phyloP scores from a whole-genome alignment of 331 rosid genomes.

The Saraca asoca region DNA sequence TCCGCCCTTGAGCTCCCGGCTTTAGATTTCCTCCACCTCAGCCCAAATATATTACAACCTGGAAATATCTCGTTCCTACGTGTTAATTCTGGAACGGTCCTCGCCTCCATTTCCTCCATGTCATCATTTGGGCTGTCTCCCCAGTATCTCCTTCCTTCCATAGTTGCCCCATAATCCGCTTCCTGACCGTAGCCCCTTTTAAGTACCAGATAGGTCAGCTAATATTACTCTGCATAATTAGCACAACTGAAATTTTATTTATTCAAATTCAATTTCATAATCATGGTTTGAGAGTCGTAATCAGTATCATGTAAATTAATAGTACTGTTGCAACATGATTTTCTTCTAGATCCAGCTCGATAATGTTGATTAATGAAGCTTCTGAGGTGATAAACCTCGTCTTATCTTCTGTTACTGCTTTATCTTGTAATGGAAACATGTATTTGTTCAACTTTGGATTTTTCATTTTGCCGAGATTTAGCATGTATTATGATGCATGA shows the following conservation, averaged over 20 bases:
- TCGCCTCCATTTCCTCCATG: slow-evolving; percentile 60
- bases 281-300: background rate
- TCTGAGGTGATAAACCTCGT: slow-evolving; percentile 34
- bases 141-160: slow-evolving; percentile 31
- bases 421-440: background rate
- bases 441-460: background rate
- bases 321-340: slow-evolving; percentile 22
- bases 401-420: background rate
- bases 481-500: slow-evolving; percentile 5
- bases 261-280: slow-evolving; percentile 9
- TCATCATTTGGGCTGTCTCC: slow-evolving; percentile 25
- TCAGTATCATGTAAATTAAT: background rate
- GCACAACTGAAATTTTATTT: background rate
- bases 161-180: slow-evolving; percentile 33
- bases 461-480: slow-evolving; percentile 17
- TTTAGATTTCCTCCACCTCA: slow-evolving; percentile 68
- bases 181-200: slow-evolving; percentile 10
- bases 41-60: slow-evolving; percentile 25
- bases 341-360: slow-evolving; percentile 33
- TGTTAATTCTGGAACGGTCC: slow-evolving; percentile 42
- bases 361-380: slow-evolving; percentile 39
- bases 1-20: slow-evolving; percentile 40
- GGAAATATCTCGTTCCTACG: slow-evolving; percentile 64
- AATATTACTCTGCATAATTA: background rate
- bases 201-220: slow-evolving; percentile 42